Base-by-base conservation (phyloP, 2,329 filamentous ascomycete species). In the Nigrograna mackinnonii region DNA sequence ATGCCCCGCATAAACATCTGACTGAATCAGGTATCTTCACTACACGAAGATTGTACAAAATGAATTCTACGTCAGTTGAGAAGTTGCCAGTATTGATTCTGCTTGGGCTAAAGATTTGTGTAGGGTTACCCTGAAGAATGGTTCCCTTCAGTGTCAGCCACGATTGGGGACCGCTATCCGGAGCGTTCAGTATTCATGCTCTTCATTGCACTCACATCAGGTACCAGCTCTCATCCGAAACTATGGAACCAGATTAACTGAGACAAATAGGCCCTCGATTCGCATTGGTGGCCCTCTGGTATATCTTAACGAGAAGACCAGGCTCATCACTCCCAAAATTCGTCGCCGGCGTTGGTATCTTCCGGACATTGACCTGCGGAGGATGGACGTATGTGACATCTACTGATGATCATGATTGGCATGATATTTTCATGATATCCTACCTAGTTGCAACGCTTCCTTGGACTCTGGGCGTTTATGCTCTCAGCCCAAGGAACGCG, bases 381-480 rank as follows among this genome's bases (percentile, higher is more conserved):
- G 94, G 94, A 45, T 99, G 94, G 92, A 96, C 94, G 39, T 99
- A 97, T 70, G 85, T 99, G 48, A 99, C 94, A 19, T 97, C 94
- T 49, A 99, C 94, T 32, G 94, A 99, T 67, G 90, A 97, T 67
- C 94, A 99, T 70, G 85, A 95, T 70, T 97, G 91, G 91, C 94
- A 99, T 68, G 94, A 99, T 64, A 92, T 97, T 50, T 92, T 99
- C 68, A 99, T 99, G 94, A 96, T 99, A 57, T 95, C 91, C 12
- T 99, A 99, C 70, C 78, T 99, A 42, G 86, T 99, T 34, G 87
- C 90, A 22, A 97, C 94, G 3, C 77, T 99, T 40, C 94, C 94
- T 2, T 99, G 94, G 94, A 99, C 92, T 2, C 70, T 90, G 35
- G 94, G 94, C 36, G 96, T 92, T 68, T 80, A 97, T 48, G 84